Percentiles rank a stretch among this genome's conserved stretches.
Evolutionary conservation across 1,284 basidiomycete species (phyloP).

Genomic region (Pyrrhoderma noxium): DNA sequence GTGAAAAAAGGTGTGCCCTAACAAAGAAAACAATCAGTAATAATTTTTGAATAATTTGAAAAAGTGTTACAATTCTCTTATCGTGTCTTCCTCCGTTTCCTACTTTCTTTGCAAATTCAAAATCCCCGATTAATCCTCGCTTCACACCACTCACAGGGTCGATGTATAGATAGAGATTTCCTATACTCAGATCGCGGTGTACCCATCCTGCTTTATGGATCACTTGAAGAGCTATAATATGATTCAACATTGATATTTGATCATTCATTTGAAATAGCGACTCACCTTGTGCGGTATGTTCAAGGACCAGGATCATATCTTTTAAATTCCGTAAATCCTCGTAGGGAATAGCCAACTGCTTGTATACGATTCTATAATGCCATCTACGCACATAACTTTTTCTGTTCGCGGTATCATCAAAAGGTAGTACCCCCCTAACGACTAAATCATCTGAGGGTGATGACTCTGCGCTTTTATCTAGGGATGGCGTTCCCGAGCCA

Average conservation of each 20-base stretch:
- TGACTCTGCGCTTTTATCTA: no score
- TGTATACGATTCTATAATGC: conserved; percentile 1
- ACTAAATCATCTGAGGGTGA: no score
- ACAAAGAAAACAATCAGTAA: not conserved
- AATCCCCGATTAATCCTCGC: not conserved
- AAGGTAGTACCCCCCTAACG: no score
- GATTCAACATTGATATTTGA: not conserved
- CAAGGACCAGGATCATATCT: no score
- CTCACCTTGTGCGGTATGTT: no score
- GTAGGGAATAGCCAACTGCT: not conserved
- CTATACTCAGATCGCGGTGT: conserved; percentile 6
- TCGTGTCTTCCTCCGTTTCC: not conserved
- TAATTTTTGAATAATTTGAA: not conserved
- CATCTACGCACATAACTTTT: not conserved
- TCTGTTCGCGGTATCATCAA: not conserved
- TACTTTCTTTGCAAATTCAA: conserved; percentile 6
- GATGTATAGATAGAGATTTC: not conserved
- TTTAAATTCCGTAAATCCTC: not conserved
- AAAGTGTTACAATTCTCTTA: not conserved
- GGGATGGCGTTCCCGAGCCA: no score
- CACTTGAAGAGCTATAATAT: not conserved
- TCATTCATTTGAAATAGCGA: no score
- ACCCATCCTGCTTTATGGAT: conserved; percentile 3
- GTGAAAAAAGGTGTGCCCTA: no score
- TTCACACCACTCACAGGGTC: not conserved